These are phyloP conservation scores for Apiotrichum veenhuisii DNA, from an alignment of 1,284 basidiomycete genomes.

Conservation along the genomic window DNA sequence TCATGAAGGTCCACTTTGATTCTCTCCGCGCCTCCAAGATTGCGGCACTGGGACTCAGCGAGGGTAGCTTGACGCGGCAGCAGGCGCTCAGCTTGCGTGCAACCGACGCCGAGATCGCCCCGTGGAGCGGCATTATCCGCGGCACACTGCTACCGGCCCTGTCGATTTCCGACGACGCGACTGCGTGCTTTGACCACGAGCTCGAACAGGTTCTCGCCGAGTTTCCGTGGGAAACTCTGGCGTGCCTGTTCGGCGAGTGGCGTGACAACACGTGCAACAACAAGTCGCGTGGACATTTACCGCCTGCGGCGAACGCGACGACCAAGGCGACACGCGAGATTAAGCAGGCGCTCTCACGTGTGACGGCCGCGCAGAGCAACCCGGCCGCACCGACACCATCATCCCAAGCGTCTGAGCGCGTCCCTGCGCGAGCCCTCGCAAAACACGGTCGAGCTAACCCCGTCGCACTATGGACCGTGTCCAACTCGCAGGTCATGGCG, in stretches of 20 bases:
- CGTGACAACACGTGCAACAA: slow-evolving; percentile 59
- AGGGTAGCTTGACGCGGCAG: slow-evolving; percentile 10
- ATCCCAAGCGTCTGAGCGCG: slow-evolving; percentile 28
- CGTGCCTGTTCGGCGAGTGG: slow-evolving; percentile 95
- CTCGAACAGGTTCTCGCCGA: slow-evolving; percentile 79
- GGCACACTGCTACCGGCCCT: slow-evolving; percentile 80
- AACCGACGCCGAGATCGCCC: slow-evolving; percentile 38
- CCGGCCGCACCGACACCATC: slow-evolving; percentile 7
- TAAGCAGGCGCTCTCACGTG: slow-evolving; percentile 50
- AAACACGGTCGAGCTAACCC: slow-evolving; percentile 94
- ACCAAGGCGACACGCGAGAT: slow-evolving; percentile 51
- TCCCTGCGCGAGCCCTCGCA: slow-evolving; percentile 74
- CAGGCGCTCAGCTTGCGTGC: slow-evolving; percentile 33
- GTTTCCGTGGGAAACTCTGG: slow-evolving; percentile 75
- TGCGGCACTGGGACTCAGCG: neutral
- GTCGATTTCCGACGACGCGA: slow-evolving; percentile 69
- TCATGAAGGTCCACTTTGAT: slow-evolving; percentile 56
- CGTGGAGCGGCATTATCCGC: slow-evolving; percentile 78
- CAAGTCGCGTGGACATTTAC: slow-evolving; percentile 28
- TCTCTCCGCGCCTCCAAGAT: slow-evolving; percentile 27
- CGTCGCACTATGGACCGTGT: slow-evolving; percentile 82
- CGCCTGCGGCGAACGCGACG: slow-evolving; percentile 39
- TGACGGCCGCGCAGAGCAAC: slow-evolving; percentile 36
- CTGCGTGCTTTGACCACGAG: slow-evolving; percentile 79
- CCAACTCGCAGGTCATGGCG: slow-evolving; percentile 90